phyloP scores from a whole-genome alignment of 2,329 filamentous ascomycete species.

The Akanthomyces dipterigenus region DNA sequence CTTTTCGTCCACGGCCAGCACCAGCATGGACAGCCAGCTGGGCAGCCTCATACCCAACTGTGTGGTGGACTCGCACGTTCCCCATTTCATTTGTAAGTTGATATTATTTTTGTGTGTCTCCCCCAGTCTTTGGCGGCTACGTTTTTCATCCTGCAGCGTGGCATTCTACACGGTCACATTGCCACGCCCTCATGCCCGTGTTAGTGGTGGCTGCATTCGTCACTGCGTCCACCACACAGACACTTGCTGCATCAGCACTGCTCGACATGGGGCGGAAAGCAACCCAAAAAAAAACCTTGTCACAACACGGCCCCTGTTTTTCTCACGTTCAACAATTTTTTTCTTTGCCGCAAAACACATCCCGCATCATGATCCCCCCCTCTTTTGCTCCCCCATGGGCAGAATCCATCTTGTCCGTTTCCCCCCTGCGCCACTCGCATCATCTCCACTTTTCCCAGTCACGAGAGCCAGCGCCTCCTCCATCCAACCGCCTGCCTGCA shows the following conservation, averaged over 20 bases:
- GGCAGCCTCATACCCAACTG: slow-evolving; percentile 21
- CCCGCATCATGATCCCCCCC: slow-evolving; percentile 15
- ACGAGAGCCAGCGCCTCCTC: slow-evolving; percentile 11
- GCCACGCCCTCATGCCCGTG: neutral
- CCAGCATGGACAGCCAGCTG: slow-evolving; percentile 23
- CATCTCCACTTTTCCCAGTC: slow-evolving; percentile 12
- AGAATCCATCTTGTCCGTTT: neutral
- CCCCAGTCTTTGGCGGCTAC: neutral
- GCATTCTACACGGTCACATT: neutral
- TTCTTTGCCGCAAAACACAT: neutral
- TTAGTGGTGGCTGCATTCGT: neutral
- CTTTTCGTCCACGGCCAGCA: slow-evolving; percentile 13
- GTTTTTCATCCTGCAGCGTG: neutral
- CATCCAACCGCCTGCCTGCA: neutral
- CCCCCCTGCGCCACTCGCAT: slow-evolving; percentile 6
- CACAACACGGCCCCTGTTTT: neutral
- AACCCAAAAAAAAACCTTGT: neutral
- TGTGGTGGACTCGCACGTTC: slow-evolving; percentile 35
- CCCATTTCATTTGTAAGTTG: slow-evolving; percentile 29
- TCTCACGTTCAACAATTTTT: neutral
- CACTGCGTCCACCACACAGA: neutral
- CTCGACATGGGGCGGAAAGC: neutral
- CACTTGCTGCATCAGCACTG: neutral
- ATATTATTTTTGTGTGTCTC: neutral
- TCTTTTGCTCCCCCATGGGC: slow-evolving; percentile 13